Conservation (phyloP, 495 filamentous ascomycete species). For the Penicillium psychrofluorescens region DNA sequence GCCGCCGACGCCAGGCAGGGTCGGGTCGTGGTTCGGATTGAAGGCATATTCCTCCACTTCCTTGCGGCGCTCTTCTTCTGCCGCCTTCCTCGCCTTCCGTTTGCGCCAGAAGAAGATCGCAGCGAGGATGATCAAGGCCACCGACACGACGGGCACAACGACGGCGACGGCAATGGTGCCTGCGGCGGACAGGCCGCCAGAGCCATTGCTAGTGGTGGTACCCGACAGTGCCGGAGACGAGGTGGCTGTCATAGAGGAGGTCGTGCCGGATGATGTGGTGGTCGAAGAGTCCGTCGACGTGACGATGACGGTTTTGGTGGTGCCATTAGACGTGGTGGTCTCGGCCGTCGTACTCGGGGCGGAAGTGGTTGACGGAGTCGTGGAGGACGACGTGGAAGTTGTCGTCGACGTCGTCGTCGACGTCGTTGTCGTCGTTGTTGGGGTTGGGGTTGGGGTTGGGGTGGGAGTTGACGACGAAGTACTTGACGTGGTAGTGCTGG, state of each 20-base stretch:
- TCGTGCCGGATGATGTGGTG: conserved; percentile 22
- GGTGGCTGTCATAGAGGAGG: neutral
- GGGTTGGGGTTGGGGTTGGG: conserved; percentile 1
- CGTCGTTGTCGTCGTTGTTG: conserved; percentile 5
- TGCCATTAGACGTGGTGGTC: conserved; percentile 9
- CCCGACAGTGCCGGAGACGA: conserved; percentile 16
- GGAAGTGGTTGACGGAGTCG: neutral
- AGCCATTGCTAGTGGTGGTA: conserved; percentile 12
- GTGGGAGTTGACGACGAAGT: conserved; percentile 1
- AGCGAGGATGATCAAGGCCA: conserved; percentile 71
- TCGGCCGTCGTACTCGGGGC: conserved; percentile 6
- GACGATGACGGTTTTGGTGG: conserved; percentile 14
- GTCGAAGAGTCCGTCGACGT: conserved; percentile 29
- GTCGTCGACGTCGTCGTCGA: no score
- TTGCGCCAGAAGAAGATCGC: conserved; percentile 81
- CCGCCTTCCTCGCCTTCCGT: conserved; percentile 74
- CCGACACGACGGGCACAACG: conserved; percentile 83
- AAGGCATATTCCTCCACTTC: conserved; percentile 95
- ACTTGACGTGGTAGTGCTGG: no score
- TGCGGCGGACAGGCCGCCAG: conserved; percentile 47
- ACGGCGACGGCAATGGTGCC: conserved; percentile 87
- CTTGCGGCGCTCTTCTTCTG: conserved; percentile 82
- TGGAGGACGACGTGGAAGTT: conserved; percentile 1
- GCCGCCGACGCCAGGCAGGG: conserved; percentile 54
- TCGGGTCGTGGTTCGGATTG: conserved; percentile 91